Percentiles rank a stretch among this genome's conserved stretches.
Conservation (phyloP, 208 protist species). For the Phytomonas sp. region DNA sequence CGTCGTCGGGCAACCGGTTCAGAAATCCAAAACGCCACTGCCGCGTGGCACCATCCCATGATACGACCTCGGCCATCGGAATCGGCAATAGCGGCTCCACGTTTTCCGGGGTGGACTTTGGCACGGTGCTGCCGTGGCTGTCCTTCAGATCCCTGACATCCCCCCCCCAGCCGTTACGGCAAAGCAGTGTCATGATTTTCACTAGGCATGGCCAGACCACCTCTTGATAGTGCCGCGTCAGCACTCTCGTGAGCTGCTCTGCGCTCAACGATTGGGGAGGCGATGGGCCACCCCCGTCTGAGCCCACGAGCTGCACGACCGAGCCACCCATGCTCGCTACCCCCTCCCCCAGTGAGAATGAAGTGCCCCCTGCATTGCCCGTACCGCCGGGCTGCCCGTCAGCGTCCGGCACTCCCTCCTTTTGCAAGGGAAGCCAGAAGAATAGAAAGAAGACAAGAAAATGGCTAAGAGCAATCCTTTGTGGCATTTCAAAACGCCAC, state of each 20-base stretch:
- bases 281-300: neutral
- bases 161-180: neutral
- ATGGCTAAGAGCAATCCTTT: conserved; percentile 36
- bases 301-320: neutral
- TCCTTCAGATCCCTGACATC: neutral
- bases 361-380: neutral
- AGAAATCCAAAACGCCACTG: conserved; percentile 34
- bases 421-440: conserved; percentile 17
- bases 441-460: conserved; percentile 43
- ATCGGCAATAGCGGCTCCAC: conserved; percentile 11
- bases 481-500: conserved; percentile 55
- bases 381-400: too few species aligned
- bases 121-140: neutral
- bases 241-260: neutral
- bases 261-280: neutral
- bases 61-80: conserved; percentile 18
- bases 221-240: neutral
- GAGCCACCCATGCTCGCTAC: neutral
- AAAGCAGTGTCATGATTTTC: neutral
- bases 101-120: neutral
- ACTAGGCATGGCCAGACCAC: neutral
- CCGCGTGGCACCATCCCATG: conserved; percentile 16
- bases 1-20: conserved; percentile 18
- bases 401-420: neutral
- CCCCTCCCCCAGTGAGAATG: neutral